Conservation (phyloP, 169 alveolate genomes). For the Haemoproteus tartakovskyi region DNA sequence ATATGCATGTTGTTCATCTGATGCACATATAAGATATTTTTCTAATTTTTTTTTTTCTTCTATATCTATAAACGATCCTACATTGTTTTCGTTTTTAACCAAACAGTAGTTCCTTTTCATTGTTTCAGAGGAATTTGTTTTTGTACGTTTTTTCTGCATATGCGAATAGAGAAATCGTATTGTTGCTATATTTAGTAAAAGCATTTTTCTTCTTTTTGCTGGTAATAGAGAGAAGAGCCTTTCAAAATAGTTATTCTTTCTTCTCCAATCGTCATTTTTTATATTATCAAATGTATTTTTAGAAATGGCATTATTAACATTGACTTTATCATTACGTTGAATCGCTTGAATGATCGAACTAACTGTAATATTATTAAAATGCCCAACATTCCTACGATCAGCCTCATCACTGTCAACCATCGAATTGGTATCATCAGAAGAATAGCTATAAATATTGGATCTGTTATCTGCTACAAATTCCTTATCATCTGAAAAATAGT, state of each 20-base stretch:
- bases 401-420: no score
- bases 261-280: no score
- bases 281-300: no score
- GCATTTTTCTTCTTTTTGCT: conserved; percentile 6
- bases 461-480: no score
- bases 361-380: no score
- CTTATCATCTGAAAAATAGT: no score
- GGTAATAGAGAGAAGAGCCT: conserved; percentile 13
- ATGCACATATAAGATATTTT: conserved; percentile 30
- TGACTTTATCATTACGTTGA: no score
- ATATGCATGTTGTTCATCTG: conserved; percentile 36
- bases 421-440: no score
- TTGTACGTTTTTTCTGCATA: not conserved
- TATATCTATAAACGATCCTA: conserved; percentile 5
- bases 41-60: conserved; percentile 39
- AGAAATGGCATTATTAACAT: no score
- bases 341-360: no score
- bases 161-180: conserved; percentile 56
- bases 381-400: no score
- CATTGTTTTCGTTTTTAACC: conserved; percentile 1
- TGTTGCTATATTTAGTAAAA: conserved; percentile 36
- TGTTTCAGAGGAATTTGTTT: conserved; percentile 3
- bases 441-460: no score
- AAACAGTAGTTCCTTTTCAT: not conserved
- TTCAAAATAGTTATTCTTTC: not conserved